Conservation (phyloP, 192 early-diverging fungal species). For the Pecoramyces ruminantium region DNA sequence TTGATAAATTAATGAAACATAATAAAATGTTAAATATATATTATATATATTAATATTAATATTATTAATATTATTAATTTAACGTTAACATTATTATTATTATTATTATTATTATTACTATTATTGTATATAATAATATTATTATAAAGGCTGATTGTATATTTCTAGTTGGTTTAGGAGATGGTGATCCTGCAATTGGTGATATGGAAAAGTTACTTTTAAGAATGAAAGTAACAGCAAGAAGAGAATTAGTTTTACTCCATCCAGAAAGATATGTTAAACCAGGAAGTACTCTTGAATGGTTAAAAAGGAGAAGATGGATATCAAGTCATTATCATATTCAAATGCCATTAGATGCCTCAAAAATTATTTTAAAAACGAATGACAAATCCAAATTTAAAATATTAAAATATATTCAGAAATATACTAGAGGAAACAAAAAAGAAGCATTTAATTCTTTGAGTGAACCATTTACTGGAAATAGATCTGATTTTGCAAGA, state of each 20-base stretch:
- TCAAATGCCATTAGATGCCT: constrained; percentile 32
- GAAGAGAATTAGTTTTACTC: constrained; percentile 89
- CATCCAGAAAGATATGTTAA: constrained; percentile 58
- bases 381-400: background rate
- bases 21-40: too few species aligned
- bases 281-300: constrained; percentile 69
- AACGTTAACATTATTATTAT: background rate
- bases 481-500: constrained; percentile 43
- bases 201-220: constrained; percentile 84
- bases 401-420: background rate
- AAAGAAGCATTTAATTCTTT: background rate
- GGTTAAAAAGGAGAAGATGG: constrained; percentile 86
- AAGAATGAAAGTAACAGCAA: constrained; percentile 89
- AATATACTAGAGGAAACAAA: background rate
- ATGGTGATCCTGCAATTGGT: constrained; percentile 71
- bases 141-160: constrained; percentile 69
- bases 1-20: too few species aligned
- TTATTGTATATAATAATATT: too few species aligned
- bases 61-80: background rate
- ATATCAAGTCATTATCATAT: constrained; percentile 93
- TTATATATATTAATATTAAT: too few species aligned
- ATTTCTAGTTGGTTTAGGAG: constrained; percentile 79
- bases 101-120: too few species aligned
- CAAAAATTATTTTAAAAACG: constrained; percentile 40
- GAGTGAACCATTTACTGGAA: background rate